These are phyloP conservation scores for Calonectria hawksworthii DNA, from an alignment of 2,329 filamentous ascomycete genomes.

Conservation along the genomic window DNA sequence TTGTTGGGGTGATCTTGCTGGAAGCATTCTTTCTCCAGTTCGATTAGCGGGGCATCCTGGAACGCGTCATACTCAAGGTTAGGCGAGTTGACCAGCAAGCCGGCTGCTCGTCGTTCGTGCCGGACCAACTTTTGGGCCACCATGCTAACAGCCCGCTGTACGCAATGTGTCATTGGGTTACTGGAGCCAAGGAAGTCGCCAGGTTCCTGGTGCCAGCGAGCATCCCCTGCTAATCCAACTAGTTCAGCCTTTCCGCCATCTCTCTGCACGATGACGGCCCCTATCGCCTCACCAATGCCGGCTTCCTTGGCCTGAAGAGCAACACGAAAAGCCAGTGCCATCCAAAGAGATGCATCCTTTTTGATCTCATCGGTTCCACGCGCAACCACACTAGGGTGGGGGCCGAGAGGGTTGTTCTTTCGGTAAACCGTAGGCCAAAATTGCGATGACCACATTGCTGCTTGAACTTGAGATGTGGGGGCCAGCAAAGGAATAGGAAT, in stretches of 20 bases:
- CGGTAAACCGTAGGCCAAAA: slow-evolving; percentile 91
- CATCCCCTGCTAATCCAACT: slow-evolving; percentile 83
- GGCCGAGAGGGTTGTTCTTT: slow-evolving; percentile 88
- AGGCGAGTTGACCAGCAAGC: slow-evolving; percentile 50
- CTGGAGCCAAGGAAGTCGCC: slow-evolving; percentile 62
- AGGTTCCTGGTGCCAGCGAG: slow-evolving; percentile 74
- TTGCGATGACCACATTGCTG: slow-evolving; percentile 78
- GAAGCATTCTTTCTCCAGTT: slow-evolving; percentile 74
- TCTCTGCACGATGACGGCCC: slow-evolving; percentile 82
- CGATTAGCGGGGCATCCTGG: slow-evolving; percentile 77
- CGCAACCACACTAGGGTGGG: slow-evolving; percentile 81
- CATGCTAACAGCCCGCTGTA: slow-evolving; percentile 86
- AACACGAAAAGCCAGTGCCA: slow-evolving; percentile 75
- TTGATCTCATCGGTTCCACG: slow-evolving; percentile 79
- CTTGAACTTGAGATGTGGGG: slow-evolving; percentile 82
- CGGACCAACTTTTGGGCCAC: slow-evolving; percentile 77
- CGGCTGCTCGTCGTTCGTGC: slow-evolving; percentile 62
- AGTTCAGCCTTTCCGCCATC: slow-evolving; percentile 66
- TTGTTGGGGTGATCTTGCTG: slow-evolving; percentile 74
- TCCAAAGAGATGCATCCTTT: slow-evolving; percentile 74
- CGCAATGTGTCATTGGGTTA: slow-evolving; percentile 84
- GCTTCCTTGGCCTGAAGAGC: slow-evolving; percentile 70
- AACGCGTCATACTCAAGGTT: slow-evolving; percentile 73
- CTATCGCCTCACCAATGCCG: slow-evolving; percentile 77
- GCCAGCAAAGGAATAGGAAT: slow-evolving; percentile 80